Base-by-base conservation (phyloP, 2,329 filamentous ascomycete genomes). In the Onygenales sp. region DNA sequence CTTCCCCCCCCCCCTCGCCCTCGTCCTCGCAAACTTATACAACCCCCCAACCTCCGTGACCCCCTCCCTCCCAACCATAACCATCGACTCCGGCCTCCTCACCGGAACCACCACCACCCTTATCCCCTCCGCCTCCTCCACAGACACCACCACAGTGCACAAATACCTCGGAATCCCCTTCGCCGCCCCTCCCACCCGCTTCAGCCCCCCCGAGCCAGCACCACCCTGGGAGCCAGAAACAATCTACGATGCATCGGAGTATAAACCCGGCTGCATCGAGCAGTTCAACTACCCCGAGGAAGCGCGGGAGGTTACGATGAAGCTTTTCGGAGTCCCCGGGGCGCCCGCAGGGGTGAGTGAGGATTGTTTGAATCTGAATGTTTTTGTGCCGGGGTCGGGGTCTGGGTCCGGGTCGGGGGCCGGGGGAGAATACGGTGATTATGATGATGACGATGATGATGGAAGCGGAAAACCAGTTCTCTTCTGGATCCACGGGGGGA, bases 361-460 rank as follows among this genome's bases (percentile, higher is more conserved):
- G 43, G 65, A 68, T 49, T 69, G 66, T 52, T 56, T 69, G 7
- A 62, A 63, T 37, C 49, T 68, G n/a, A 67, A 68, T 47, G 55
- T 67, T 14, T 69, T 62, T 50, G 58, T 57, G 2, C 63, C 62
- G 2, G 52, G 52, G 4, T 33, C 48, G 6, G 11, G 14, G 33
- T 14, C 14, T 14, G 14, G 14, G 14, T 14, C 14, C 14, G 52
- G 52, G 4, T 33, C 48, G 6, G 11, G 14, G 33, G n/a, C 27
- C 6, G 27, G 21, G 21, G 21, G 21, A 27, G 21, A 27, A 34
- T 17, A 17, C 17, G 17, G 17, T 17, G 17, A 17, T 17, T 17
- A 48, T 21, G 37, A 56, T 4, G 55, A 56, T 21, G 49, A 14
- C 14, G 14, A 54, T 6, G 54, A 27, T 27, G 21, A 5, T 27